phyloP scores from a whole-genome alignment of 805 yeast genomes.

The Cyberlindnera subsufficiens region DNA sequence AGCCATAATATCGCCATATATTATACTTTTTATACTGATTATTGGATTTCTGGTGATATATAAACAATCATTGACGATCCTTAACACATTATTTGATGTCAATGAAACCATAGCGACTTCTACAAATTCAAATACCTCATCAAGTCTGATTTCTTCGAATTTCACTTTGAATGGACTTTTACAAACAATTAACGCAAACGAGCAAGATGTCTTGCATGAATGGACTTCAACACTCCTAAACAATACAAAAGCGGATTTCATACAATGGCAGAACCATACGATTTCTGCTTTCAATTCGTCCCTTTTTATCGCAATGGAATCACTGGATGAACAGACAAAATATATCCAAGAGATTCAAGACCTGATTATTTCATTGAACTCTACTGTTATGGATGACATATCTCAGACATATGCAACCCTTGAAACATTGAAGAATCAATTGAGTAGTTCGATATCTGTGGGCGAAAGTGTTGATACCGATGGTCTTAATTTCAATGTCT shows the following conservation, averaged over 20 bases:
- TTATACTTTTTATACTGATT: neutral
- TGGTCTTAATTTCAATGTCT: slow-evolving; percentile 2
- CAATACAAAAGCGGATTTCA: neutral
- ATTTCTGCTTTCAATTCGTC: neutral
- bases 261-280: slow-evolving; percentile 2
- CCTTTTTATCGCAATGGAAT: neutral
- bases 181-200: neutral
- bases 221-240: neutral
- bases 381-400: slow-evolving; percentile 1
- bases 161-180: neutral
- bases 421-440: neutral
- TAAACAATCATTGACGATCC: neutral
- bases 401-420: neutral
- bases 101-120: neutral
- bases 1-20: slow-evolving; percentile 2
- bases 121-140: neutral
- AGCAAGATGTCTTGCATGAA: neutral
- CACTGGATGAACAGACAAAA: neutral
- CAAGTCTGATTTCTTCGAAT: neutral
- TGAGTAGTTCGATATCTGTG: slow-evolving; percentile 4
- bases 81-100: neutral
- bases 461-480: slow-evolving; percentile 2
- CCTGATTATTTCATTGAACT: slow-evolving; percentile 1
- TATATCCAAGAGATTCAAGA: neutral
- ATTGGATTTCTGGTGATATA: slow-evolving; percentile 1